Base-by-base conservation (phyloP, 2,329 filamentous ascomycete genomes). In the Calonectria henricotiae region DNA sequence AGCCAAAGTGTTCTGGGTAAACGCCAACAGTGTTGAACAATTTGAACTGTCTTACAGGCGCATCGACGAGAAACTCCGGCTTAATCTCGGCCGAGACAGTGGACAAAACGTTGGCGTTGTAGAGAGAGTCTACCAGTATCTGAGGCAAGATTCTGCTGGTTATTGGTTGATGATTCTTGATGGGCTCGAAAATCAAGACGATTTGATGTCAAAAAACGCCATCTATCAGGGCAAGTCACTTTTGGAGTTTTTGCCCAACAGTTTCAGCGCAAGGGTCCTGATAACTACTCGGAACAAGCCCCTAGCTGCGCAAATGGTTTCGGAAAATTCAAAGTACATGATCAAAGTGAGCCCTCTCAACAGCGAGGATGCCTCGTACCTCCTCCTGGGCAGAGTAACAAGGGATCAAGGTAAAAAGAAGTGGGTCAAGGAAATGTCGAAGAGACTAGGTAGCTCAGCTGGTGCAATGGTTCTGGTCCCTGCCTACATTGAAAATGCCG, bases 161-260 rank as follows among this genome's bases (percentile, higher is more conserved):
- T 41, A 47, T 25, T 70, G 68, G 68, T 20, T 70, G 7, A 70
- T 70, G 64, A 25, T 68, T 6, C 47, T 70, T 20, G 68, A 70
- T 43, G 68, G 68, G 5, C 35, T 70, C 1, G 64, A 70, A 12
- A 51, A 60, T 9, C 49, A 67, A 7, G 44, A 62, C 0, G 23
- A 41, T 8, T 37, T 70, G 37, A 17, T 23, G 3, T 13, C 68
- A 8, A 70, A 65, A 4, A 43, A 62, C 3, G 7, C 55, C 15
- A 44, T 23, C 7, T 46, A 61, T 20, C 35, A 37, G 13, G 32
- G 60, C 20, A 70, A 63, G 32, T 61, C 68, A 7, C 35, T 68
- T 11, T 23, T 70, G 1, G 68, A 70, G 1, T 67, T 64, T 15
- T 20, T 70, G 17, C 68, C 68, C 11, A 44, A 35, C n/a, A 37